Conservation (phyloP, 2,329 filamentous ascomycete genomes). For the Trichophyton benhamiae region DNA sequence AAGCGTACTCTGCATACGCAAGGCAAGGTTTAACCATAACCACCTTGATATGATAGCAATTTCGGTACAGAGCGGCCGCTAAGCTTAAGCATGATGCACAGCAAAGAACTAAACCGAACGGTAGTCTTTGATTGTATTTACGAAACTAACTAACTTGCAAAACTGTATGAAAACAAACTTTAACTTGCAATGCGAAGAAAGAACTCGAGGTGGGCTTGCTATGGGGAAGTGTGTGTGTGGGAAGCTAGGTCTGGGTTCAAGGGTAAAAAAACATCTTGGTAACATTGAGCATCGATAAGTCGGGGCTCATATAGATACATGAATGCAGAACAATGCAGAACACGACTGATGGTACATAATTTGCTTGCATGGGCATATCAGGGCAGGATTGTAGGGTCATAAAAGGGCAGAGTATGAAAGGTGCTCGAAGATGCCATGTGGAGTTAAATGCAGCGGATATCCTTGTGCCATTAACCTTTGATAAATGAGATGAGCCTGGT, state of each 20-base stretch:
- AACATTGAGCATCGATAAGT: background rate
- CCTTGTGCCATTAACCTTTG: background rate
- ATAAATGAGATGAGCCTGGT: background rate
- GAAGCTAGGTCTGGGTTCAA: slow-evolving; percentile 1
- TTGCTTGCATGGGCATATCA: slow-evolving; percentile 5
- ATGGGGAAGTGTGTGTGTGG: background rate
- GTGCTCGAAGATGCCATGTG: background rate
- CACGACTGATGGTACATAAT: slow-evolving; percentile 6
- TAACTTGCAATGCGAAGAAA: background rate
- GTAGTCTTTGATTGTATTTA: background rate
- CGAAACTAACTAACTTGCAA: slow-evolving; percentile 1
- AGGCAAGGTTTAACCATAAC: background rate
- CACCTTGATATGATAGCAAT: background rate
- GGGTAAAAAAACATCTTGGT: slow-evolving; percentile 1
- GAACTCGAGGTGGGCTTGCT: background rate
- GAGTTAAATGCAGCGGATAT: background rate
- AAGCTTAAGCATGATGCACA: background rate
- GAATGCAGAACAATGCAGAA: slow-evolving; percentile 6
- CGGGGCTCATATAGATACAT: slow-evolving; percentile 9
- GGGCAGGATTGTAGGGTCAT: background rate
- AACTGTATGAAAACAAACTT: background rate
- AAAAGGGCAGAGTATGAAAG: slow-evolving; percentile 5
- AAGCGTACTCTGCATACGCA: background rate
- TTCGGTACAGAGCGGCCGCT: background rate
- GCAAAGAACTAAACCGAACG: background rate